phyloP scores from a whole-genome alignment of 805 yeast species.

The Candida coquimbonensis region DNA sequence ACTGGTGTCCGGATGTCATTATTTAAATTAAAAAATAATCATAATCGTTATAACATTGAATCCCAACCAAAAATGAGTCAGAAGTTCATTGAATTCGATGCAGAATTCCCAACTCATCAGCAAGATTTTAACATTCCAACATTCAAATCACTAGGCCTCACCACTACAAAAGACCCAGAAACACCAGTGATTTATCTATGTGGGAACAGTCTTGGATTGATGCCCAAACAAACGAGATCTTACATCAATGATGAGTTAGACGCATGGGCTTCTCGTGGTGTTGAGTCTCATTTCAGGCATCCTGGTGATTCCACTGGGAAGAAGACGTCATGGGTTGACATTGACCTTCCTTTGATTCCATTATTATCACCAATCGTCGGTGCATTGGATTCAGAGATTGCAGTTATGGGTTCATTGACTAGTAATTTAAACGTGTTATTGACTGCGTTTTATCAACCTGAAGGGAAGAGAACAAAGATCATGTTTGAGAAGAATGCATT shows the following conservation, averaged over 20 bases:
- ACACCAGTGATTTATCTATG: slow-evolving; percentile 55
- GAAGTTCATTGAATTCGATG: slow-evolving; percentile 10
- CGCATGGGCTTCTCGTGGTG: slow-evolving; percentile 80
- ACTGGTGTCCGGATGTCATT: background rate
- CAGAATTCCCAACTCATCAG: slow-evolving; percentile 26
- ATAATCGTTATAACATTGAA: too few species aligned
- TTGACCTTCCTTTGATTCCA: slow-evolving; percentile 71
- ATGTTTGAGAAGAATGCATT: slow-evolving; percentile 83
- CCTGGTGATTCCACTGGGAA: slow-evolving; percentile 34
- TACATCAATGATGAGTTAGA: slow-evolving; percentile 62
- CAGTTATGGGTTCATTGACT: slow-evolving; percentile 82
- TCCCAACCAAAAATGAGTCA: background rate
- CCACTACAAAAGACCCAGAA: background rate
- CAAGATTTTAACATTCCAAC: slow-evolving; percentile 63
- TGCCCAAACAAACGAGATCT: slow-evolving; percentile 59
- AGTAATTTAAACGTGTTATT: slow-evolving; percentile 72
- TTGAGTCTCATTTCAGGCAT: slow-evolving; percentile 77
- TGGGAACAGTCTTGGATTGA: slow-evolving; percentile 90
- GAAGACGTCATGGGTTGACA: slow-evolving; percentile 75
- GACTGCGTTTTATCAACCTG: slow-evolving; percentile 68
- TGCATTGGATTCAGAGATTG: slow-evolving; percentile 69
- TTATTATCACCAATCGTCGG: slow-evolving; percentile 72
- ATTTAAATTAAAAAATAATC: background rate
- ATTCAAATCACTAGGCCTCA: slow-evolving; percentile 45
- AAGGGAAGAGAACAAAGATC: slow-evolving; percentile 52